Evolutionary conservation across 306 rosid genomes (phyloP), one percentile per base, ranked within the genome.

Genomic region (Acmispon strigosus): DNA sequence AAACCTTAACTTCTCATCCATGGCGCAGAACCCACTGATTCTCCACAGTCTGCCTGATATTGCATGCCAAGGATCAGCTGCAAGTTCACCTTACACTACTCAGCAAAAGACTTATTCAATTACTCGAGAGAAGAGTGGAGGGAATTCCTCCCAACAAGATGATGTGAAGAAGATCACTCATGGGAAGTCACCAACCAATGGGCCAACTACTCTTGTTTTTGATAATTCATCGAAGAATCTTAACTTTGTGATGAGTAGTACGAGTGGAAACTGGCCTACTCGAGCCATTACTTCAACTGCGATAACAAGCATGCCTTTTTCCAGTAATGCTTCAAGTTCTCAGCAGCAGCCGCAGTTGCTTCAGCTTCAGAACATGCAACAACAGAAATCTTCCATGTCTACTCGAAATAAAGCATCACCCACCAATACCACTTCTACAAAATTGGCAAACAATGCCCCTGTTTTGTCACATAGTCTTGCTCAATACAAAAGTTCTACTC

Each of bases 171-270:
- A 85, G 77, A 75, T 63, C 56, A 67, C 42, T 73, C 73, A 89
- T 72, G 81, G 76, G 27, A 88, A 86, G 77, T 66, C 70, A 41
- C 63, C 80, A 48, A 67, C 71, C 55, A 63, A 57, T 11, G 87
- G 80, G 56, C 90, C 86, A 76, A 78, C 86, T 62, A 81, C 89
- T 70, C 89, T 85, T 68, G 89, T 80, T 73, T 89, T 89, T 12
- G 88, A 87, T 76, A 85, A 85, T 70, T 73, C 96, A n/a, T 73
- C 86, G 8, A 81, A 84, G 79, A 82, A 84, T 73, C 83, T 83
- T 11, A 85, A 84, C 84, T 89, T 89, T 68, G 55, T 80, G 76
- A 52, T 84, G 51, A 65, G 88, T 62, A 75, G 82, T 60, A 45
- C 66, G 4, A 62, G 69, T 42, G 90, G 76, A 76, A 81, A 50